Evolutionary conservation across 2,329 filamentous ascomycete species (phyloP).

Genomic region (Cercospora beticola): DNA sequence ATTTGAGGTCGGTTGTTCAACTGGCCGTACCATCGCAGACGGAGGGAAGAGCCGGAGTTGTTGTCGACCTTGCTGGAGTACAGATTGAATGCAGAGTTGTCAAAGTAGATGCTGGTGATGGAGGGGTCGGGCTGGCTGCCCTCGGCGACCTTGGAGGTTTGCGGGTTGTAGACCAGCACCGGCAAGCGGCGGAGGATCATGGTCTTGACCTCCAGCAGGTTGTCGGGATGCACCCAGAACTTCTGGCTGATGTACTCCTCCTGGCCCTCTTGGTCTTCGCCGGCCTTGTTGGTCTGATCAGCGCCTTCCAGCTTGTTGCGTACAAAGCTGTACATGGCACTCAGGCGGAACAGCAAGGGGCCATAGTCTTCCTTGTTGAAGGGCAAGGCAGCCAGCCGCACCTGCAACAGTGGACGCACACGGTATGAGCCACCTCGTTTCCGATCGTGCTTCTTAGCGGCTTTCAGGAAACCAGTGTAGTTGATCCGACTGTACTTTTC

Average conservation of each 20-base stretch:
- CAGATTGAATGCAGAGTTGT: slow-evolving; percentile 79
- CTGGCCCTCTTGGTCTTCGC: slow-evolving; percentile 25
- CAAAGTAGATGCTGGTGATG: slow-evolving; percentile 94
- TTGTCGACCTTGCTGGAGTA: slow-evolving; percentile 83
- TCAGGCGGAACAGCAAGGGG: slow-evolving; percentile 81
- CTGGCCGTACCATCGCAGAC: slow-evolving; percentile 89
- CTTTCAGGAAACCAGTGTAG: slow-evolving; percentile 97
- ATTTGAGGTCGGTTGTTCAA: slow-evolving; percentile 76
- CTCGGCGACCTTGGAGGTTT: slow-evolving; percentile 78
- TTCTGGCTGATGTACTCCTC: slow-evolving; percentile 38
- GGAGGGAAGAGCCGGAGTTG: slow-evolving; percentile 74
- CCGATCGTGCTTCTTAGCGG: slow-evolving; percentile 97
- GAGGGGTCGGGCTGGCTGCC: slow-evolving; percentile 76
- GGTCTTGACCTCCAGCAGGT: slow-evolving; percentile 95
- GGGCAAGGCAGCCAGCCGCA: slow-evolving; percentile 80
- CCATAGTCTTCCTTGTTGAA: slow-evolving; percentile 97
- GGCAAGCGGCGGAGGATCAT: slow-evolving; percentile 88
- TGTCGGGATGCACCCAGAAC: slow-evolving; percentile 92
- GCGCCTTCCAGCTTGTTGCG: slow-evolving; percentile 74
- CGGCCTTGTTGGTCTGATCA: slow-evolving; percentile 18
- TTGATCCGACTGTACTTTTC: slow-evolving; percentile 96
- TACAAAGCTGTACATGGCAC: slow-evolving; percentile 93
- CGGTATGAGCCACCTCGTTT: slow-evolving; percentile 84
- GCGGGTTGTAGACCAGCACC: slow-evolving; percentile 88
- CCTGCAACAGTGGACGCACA: slow-evolving; percentile 86